These are phyloP conservation scores for Aegle marmelos DNA, from an alignment of 345 rosid species.

Conservation along the genomic window DNA sequence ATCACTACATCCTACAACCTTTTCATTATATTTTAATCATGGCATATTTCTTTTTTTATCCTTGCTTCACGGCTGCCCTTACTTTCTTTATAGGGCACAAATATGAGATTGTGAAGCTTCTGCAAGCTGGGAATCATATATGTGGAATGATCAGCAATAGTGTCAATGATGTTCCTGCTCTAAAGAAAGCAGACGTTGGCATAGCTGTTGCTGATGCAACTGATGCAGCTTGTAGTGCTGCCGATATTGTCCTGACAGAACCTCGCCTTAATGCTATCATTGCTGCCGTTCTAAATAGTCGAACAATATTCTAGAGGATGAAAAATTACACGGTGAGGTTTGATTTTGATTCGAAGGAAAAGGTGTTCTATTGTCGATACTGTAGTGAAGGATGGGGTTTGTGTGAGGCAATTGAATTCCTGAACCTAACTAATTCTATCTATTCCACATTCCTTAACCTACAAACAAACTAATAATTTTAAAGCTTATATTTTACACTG, in stretches of 20 bases:
- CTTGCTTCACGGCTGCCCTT: neutral
- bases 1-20: neutral
- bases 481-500: neutral
- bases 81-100: slow-evolving; percentile 47
- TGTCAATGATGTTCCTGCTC: slow-evolving; percentile 68
- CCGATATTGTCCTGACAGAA: slow-evolving; percentile 64
- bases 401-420: too few species aligned
- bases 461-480: too few species aligned
- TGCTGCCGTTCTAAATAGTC: slow-evolving; percentile 59
- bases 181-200: slow-evolving; percentile 69
- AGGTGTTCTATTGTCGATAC: too few species aligned
- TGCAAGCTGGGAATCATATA: slow-evolving; percentile 68
- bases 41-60: neutral
- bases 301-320: slow-evolving; percentile 67
- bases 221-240: slow-evolving; percentile 72
- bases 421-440: too few species aligned
- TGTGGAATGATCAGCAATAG: slow-evolving; percentile 65
- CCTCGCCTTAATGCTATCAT: slow-evolving; percentile 68
- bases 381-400: neutral
- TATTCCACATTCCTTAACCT: too few species aligned
- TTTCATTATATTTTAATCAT: neutral
- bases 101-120: slow-evolving; percentile 63
- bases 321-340: slow-evolving; percentile 59
- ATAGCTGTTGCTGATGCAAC: slow-evolving; percentile 74
- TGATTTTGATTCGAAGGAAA: too few species aligned